Conservation (phyloP, 768 basidiomycete species). For the Cystoderma amianthinum region DNA sequence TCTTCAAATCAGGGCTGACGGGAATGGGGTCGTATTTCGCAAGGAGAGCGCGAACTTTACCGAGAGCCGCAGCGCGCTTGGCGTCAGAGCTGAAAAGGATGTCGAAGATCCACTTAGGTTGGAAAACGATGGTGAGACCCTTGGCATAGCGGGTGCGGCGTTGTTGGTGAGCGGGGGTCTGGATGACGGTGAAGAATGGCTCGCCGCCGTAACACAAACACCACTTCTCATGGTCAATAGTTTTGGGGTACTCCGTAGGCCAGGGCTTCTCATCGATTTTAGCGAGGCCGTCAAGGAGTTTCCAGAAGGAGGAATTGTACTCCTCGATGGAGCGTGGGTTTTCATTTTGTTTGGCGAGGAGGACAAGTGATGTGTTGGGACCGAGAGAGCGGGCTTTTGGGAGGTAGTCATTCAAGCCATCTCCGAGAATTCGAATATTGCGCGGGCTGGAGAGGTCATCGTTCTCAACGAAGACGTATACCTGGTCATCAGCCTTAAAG, state of each 20-base stretch:
- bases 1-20: conserved; percentile 14
- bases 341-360: conserved; percentile 12
- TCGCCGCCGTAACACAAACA: conserved; percentile 15
- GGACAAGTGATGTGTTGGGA: conserved; percentile 14
- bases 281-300: conserved; percentile 11
- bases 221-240: conserved; percentile 11
- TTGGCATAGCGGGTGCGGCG: conserved; percentile 12
- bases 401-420: conserved; percentile 10
- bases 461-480: conserved; percentile 11
- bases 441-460: conserved; percentile 13
- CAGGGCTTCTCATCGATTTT: conserved; percentile 11
- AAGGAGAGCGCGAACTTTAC: conserved; percentile 11
- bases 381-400: conserved; percentile 11
- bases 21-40: conserved; percentile 14
- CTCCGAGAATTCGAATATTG: conserved; percentile 9
- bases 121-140: conserved; percentile 14
- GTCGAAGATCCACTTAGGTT: conserved; percentile 17
- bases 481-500: conserved; percentile 13
- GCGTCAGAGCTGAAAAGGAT: conserved; percentile 13
- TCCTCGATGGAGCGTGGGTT: conserved; percentile 11
- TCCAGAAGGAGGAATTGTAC: conserved; percentile 13
- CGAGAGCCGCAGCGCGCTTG: conserved; percentile 10
- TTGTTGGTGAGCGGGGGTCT: conserved; percentile 11
- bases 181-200: conserved; percentile 13
- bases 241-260: conserved; percentile 9